Evolutionary conservation across 257 asterid species (phyloP), one percentile per base, ranked within the genome.

Genomic region (Solanum habrochaites): DNA sequence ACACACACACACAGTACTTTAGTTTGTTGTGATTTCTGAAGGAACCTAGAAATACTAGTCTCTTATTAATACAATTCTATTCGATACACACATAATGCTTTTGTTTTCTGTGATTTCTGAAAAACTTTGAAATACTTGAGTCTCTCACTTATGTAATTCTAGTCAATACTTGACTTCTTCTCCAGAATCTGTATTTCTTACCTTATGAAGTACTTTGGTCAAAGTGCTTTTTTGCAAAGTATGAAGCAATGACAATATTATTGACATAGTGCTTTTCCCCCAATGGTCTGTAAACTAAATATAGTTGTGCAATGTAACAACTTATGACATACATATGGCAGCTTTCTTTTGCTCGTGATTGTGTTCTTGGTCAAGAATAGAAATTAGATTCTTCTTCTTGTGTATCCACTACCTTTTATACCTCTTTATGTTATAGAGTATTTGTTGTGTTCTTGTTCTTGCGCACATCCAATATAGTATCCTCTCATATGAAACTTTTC

Each of bases 401-500:
- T 78, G 66, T 29, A 15, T 37, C 60, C 25, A 25, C 83, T 43
- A 45, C 40, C 64, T 43, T 77, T 78, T 25, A 25, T 27, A 78
- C 83, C 40, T 78, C 40, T 27, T 27, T 78, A 29, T 73, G 18
- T 27, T 80, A 14, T 80, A 27, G 66, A 66, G 47, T 80, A 47
- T 49, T 78, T 80, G 66, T 80, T 47, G 66, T 47, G 42, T 45
- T 45, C 58, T 74, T 74, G 82, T 39, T 74, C 66, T 80, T 80
- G 84, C 84, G 8, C 32, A 9, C 84, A 80, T 45, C 67, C 85
- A 66, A 73, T 71, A 88, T 86, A 62, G 78, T 14, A 39, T n/a
- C 62, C 83, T 77, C 47, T 83, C 85, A 88, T 86, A 83, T 88
- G 89, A 83, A 60, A 85, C 64, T 27, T 12, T 88, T 85, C 77